These are phyloP conservation scores for Urostyla sp. DNA, from an alignment of 73 alveolate genomes.

Conservation along the genomic window DNA sequence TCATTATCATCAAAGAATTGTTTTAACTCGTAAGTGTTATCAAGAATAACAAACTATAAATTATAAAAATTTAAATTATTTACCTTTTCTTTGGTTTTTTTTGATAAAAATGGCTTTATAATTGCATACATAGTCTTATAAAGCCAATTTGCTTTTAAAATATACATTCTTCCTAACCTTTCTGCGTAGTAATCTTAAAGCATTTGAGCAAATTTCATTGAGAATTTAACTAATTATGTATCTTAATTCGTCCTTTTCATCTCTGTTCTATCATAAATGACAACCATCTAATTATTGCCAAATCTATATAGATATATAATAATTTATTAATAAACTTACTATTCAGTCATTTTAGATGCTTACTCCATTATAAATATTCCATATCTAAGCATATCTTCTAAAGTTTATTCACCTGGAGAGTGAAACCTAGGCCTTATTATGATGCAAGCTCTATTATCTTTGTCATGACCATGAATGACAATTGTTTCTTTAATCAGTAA, in stretches of 20 bases:
- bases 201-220: constrained; percentile 8
- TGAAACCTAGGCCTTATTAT: constrained; percentile 61
- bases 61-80: neutral
- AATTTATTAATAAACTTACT: neutral
- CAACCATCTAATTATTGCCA: constrained; percentile 54
- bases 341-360: constrained; percentile 50
- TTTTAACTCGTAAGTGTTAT: constrained; percentile 15
- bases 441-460: constrained; percentile 53
- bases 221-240: constrained; percentile 21
- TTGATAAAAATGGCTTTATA: constrained; percentile 61
- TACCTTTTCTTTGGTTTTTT: constrained; percentile 68
- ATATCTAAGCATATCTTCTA: constrained; percentile 59
- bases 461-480: constrained; percentile 58
- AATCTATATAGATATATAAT: neutral
- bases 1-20: constrained; percentile 52
- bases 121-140: constrained; percentile 51
- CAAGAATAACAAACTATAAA: constrained; percentile 18
- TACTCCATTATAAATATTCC: constrained; percentile 55
- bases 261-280: constrained; percentile 66
- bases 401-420: constrained; percentile 48
- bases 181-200: constrained; percentile 72
- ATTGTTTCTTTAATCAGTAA: constrained; percentile 53
- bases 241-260: constrained; percentile 53
- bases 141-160: constrained; percentile 65
- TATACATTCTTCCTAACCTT: constrained; percentile 60